A percentile compares a stretch with the other conserved stretches of the same genome.
phyloP scores from a whole-genome alignment of 129 eudicot genomes.

The Artemisia tridentata region DNA sequence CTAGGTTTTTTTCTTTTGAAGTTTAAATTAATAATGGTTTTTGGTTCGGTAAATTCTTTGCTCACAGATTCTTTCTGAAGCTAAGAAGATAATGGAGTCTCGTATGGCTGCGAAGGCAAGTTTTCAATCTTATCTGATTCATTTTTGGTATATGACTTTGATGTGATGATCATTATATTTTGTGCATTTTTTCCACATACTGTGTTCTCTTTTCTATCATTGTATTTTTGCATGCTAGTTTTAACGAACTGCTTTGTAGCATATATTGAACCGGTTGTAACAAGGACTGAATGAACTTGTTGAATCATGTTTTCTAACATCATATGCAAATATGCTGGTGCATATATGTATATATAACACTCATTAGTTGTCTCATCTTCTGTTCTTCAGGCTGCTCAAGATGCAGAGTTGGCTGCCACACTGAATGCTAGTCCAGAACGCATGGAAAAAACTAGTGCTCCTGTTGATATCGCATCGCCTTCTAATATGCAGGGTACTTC shows the following conservation, averaged over 20 bases:
- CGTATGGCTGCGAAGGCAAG: constrained; percentile 86
- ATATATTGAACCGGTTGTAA: no score
- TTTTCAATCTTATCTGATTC: neutral
- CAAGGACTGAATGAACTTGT: no score
- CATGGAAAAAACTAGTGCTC: constrained; percentile 41
- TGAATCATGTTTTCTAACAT: no score
- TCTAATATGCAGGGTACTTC: constrained; percentile 49
- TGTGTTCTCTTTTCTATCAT: no score
- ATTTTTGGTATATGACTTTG: no score
- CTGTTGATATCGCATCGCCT: constrained; percentile 53
- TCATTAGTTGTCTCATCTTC: constrained; percentile 5
- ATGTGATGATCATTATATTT: no score
- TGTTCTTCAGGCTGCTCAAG: constrained; percentile 63
- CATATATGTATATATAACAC: neutral
- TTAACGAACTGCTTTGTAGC: no score
- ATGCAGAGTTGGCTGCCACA: constrained; percentile 46
- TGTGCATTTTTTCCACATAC: no score
- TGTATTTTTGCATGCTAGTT: no score
- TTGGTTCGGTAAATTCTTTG: constrained; percentile 4
- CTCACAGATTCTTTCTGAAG: constrained; percentile 81
- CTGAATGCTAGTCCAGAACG: constrained; percentile 48
- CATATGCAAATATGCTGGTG: neutral
- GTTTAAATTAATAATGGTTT: neutral
- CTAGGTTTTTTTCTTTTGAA: neutral
- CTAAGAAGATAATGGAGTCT: constrained; percentile 78